Conservation (phyloP, 2,329 filamentous ascomycete genomes). For the Sporothrix sp. region DNA sequence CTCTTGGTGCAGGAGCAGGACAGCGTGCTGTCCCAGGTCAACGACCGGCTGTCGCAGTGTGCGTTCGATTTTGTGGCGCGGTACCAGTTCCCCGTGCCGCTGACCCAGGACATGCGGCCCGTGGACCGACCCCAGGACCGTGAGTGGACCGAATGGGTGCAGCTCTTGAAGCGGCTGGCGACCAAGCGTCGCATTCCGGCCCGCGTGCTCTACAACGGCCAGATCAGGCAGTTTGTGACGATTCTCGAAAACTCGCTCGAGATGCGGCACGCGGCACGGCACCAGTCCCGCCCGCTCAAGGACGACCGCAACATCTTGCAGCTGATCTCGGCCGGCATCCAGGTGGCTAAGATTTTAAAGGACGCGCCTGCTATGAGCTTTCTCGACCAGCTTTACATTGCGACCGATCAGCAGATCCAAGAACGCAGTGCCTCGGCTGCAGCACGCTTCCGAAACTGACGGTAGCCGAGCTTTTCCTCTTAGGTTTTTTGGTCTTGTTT, state of each 20-base stretch:
- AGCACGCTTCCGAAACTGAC: slow-evolving; percentile 28
- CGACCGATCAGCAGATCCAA: slow-evolving; percentile 70
- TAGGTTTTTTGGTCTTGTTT: background rate
- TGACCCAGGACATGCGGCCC: slow-evolving; percentile 72
- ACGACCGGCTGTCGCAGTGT: slow-evolving; percentile 74
- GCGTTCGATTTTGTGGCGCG: slow-evolving; percentile 86
- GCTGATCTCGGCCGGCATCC: slow-evolving; percentile 75
- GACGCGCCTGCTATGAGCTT: slow-evolving; percentile 77
- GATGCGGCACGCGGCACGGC: slow-evolving; percentile 77
- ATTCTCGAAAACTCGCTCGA: slow-evolving; percentile 81
- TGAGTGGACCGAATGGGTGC: slow-evolving; percentile 90
- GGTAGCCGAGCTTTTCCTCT: too few relatives aligned
- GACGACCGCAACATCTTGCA: slow-evolving; percentile 84
- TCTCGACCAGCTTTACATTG: slow-evolving; percentile 70
- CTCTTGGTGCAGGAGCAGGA: slow-evolving; percentile 78
- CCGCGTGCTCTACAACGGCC: slow-evolving; percentile 74
- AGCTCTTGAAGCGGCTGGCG: slow-evolving; percentile 72
- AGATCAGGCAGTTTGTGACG: slow-evolving; percentile 86
- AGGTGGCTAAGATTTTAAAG: slow-evolving; percentile 80
- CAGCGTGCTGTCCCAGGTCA: slow-evolving; percentile 67
- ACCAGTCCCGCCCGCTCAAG: slow-evolving; percentile 73
- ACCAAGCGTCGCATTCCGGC: slow-evolving; percentile 81
- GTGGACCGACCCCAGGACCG: slow-evolving; percentile 65
- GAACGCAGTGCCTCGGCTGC: slow-evolving; percentile 44
- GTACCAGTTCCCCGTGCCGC: slow-evolving; percentile 80